Base-by-base conservation (phyloP, 176 grass and related monocot species). In the Areca catechu region DNA sequence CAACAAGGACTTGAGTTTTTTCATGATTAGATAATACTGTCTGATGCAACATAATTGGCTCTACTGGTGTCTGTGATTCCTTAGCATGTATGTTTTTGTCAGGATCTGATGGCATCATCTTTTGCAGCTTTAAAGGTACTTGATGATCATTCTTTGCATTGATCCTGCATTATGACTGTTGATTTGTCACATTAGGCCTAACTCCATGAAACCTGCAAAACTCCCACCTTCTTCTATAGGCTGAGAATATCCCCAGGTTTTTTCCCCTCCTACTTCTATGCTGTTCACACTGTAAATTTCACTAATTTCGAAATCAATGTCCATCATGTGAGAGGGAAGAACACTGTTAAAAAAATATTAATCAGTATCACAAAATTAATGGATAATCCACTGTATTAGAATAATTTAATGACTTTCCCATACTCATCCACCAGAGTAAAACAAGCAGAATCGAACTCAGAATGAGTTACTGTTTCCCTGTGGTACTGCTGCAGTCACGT, bases 301-400 rank as follows among this genome's bases (percentile, higher is more conserved):
- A 15, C 52, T 75, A 50, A 37, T 75, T 61, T 83, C 78, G 67
- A 60, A 48, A 43, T 80, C 69, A 56, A 49, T 72, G 74, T 84
- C 69, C 68, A 85, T 72, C 78, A 67, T 69, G 34, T 89, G 69
- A 23, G 78, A 62, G 51, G 81, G 76, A 64, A 98, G 62, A 69
- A 85, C 34, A 85, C 93, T 98, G 87, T 85, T 70, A 52, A 53
- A 83, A 69, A 78, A 0, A 71, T 66, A 22, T 58, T 53, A n/a
- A 76, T 52, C 78, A 62, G 25, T 80, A 61, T 52, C 47, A 65
- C 19, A 14, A 72, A 77, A 30, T 49, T 71, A 2, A 24, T 53
- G 16, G 5, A 43, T 43, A 43, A 43, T 43, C 34, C 1, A 43
- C 10, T 49, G 30, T 15, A 65, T 14, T 24, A 64, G 16, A 43